Base-by-base conservation (phyloP, 768 basidiomycete species). In the Auricularia cornea region DNA sequence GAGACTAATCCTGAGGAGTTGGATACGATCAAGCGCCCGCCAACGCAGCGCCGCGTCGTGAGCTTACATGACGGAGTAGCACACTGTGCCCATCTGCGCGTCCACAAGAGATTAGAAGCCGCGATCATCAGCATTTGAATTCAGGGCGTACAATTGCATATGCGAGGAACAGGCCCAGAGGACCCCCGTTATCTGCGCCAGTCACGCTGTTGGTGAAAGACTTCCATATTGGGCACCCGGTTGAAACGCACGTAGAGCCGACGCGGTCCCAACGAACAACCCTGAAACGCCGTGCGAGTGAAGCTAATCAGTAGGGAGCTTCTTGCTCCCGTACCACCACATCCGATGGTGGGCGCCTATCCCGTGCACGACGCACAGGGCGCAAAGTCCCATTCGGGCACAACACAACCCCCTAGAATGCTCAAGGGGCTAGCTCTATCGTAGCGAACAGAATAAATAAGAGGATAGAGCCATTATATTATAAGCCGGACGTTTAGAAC, bases 121-220 rank as follows among this genome's bases (percentile, higher is more conserved):
- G 29, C 20, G n/a, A n/a, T n/a, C n/a, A n/a, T n/a, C n/a, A n/a
- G n/a, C n/a, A n/a, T n/a, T n/a, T n/a, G n/a, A 28, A 16, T 2
- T 1, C 16, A 29, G 2, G 4, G 64, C 65, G 38, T 64, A 65
- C 79, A 18, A 73, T 66, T 0, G 78, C 64, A 68, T 90, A 94
- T 16, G 90, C 91, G 2, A 94, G 81, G 5, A 92, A 70, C 6
- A 93, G 80, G 70, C 88, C 91, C 44, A 88, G 72, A 1, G 92
- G 92, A 6, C 90, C 89, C 59, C 89, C 90, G 59, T 80, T 71
- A 23, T 48, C 44, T 48, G 20, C 16, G 20, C n/a, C n/a, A n/a
- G n/a, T n/a, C 12, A 48, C 23, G 44, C 6, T 48, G 20, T 20
- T 6, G 44, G 20, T 48, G 3, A 18, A n/a, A n/a, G 44, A 48